A percentile compares a stretch with the other conserved stretches of the same genome.
phyloP scores from a whole-genome alignment of 257 asterid genomes.

The Solanum lycopersicoides region DNA sequence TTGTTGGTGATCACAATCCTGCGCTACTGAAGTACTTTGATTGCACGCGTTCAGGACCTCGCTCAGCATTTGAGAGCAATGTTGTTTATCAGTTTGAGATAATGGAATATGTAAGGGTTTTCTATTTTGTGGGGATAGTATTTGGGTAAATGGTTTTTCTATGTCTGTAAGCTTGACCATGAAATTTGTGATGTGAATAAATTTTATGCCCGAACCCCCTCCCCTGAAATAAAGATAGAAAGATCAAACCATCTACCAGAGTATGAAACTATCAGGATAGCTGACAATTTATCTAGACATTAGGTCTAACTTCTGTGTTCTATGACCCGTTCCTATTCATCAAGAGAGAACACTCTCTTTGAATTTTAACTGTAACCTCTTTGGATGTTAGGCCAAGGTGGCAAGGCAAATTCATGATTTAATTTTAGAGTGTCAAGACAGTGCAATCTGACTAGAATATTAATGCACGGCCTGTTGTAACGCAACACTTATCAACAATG shows the following conservation, averaged over 20 bases:
- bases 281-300: background rate
- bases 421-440: background rate
- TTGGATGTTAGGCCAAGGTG: background rate
- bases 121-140: background rate
- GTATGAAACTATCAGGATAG: background rate
- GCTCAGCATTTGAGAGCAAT: constrained; percentile 92
- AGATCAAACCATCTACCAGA: background rate
- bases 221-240: background rate
- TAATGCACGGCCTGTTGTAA: background rate
- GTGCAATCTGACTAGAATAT: background rate
- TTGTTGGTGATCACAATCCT: constrained; percentile 94
- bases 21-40: constrained; percentile 76
- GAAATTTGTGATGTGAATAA: background rate
- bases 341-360: background rate
- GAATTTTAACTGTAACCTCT: background rate
- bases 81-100: constrained; percentile 96
- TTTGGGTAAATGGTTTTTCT: background rate
- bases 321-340: background rate
- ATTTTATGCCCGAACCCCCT: background rate
- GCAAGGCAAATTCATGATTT: background rate
- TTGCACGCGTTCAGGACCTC: constrained; percentile 98
- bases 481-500: background rate
- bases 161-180: background rate
- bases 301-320: background rate
- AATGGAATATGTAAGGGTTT: constrained; percentile 90